A percentile compares a stretch with the other conserved stretches of the same genome.
These are phyloP conservation scores for Eimeria tenella DNA, from an alignment of 169 alveolate genomes.

Conservation along the genomic window DNA sequence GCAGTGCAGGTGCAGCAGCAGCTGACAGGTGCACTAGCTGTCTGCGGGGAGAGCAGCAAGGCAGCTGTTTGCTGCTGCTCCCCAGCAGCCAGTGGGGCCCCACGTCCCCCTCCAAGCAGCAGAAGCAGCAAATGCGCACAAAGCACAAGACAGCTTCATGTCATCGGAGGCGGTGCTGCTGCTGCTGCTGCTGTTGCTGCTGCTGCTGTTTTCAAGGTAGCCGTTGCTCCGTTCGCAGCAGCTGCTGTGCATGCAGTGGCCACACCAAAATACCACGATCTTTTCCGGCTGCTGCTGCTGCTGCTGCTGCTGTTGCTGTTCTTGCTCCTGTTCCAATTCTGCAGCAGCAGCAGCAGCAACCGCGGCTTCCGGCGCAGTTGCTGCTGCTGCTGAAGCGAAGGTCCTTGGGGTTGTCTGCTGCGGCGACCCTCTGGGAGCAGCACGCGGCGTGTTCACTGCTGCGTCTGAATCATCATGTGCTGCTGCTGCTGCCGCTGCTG, in stretches of 20 bases:
- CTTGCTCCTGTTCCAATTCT: neutral
- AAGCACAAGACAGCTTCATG: neutral
- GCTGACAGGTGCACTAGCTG: too few relatives aligned
- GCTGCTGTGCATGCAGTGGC: conserved; percentile 46
- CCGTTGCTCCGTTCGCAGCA: conserved; percentile 6
- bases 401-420: neutral
- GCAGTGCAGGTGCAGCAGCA: too few relatives aligned
- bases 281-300: neutral
- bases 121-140: conserved; percentile 16
- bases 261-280: conserved; percentile 22
- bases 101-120: conserved; percentile 6
- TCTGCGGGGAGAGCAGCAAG: neutral
- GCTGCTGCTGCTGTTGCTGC: neutral
- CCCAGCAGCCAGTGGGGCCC: neutral
- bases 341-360: neutral
- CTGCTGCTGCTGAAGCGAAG: neutral
- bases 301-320: neutral
- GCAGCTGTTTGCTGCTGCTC: neutral
- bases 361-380: neutral
- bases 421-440: neutral
- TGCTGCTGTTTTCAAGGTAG: neutral
- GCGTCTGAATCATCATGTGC: neutral
- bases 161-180: neutral
- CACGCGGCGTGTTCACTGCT: neutral
- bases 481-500: conserved; percentile 30